phyloP scores from a whole-genome alignment of 441 rosid species.

The Mallotus repandus region DNA sequence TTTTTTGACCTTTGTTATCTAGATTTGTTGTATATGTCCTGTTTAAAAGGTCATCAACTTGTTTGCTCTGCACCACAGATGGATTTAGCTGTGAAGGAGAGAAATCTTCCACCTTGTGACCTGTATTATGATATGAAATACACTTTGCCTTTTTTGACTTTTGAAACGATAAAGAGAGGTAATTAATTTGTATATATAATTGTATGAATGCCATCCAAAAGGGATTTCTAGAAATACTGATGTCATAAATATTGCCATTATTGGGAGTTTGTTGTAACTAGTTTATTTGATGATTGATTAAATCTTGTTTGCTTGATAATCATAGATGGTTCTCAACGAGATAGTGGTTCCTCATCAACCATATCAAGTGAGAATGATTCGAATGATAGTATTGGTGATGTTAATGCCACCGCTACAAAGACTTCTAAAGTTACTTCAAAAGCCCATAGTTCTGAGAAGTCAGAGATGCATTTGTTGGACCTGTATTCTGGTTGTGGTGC shows the following conservation, averaged over 20 bases:
- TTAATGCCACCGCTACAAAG: background rate
- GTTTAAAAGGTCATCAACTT: too few relatives aligned
- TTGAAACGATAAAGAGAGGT: conserved; percentile 9
- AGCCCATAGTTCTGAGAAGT: background rate
- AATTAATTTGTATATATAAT: background rate
- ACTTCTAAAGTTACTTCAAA: conserved; percentile 2
- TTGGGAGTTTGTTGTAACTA: background rate
- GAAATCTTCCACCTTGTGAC: conserved; percentile 9
- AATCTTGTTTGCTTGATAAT: background rate
- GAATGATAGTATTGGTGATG: background rate
- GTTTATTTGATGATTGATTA: background rate
- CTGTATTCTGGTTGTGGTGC: conserved; percentile 21
- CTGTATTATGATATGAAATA: conserved; percentile 22
- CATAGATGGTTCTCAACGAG: conserved; percentile 15
- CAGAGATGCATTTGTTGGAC: conserved; percentile 17
- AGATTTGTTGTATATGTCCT: background rate
- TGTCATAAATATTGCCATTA: background rate
- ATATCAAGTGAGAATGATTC: conserved; percentile 30
- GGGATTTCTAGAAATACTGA: background rate
- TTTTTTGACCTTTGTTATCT: background rate
- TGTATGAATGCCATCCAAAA: too few relatives aligned
- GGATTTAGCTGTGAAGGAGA: conserved; percentile 19
- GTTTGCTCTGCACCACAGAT: background rate
- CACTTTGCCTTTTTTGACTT: conserved; percentile 15
- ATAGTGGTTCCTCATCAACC: conserved; percentile 29